Evolutionary conservation across 2,329 filamentous ascomycete species (phyloP), one percentile per base, ranked within the genome.

Genomic region (Verticillium zaregamsianum): DNA sequence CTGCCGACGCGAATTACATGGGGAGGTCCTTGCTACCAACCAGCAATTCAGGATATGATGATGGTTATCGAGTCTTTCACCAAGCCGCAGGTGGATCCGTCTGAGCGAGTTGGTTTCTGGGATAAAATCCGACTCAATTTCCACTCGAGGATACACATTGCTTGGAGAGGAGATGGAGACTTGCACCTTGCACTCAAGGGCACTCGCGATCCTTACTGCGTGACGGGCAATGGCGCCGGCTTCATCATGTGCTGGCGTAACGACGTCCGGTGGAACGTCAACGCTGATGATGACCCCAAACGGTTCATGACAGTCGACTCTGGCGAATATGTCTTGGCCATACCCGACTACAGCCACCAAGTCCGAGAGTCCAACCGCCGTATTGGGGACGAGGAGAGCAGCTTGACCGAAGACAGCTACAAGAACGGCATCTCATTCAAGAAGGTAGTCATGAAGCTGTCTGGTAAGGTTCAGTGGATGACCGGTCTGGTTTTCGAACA

Each of bases 21-120:
- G 96, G 93, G 93, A 8, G 58, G 58, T 4, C 93, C 95, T 55
- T 97, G 93, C 2, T 99, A 98, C 71, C 96, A 99, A 71, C 95
- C 96, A 32, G 94, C 94, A 1, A 94, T 99, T 57, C 95, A 99
- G 74, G 96, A 99, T 71, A 97, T 98, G 90, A 99, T 99, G 95
- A 97, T 98, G 85, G 93, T 93, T 31, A 91, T 99, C 64, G 95
- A 99, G 76, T 94, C 91, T 2, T 98, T 99, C 73, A 97, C 94
- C 1, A 99, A 99, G 72, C 92, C 94, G 8, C 93, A 94, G 65
- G 82, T 97, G 32, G 96, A 99, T 73, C 90, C 91, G 1, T 98
- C 95, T 0, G 96, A 99, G 66, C 85, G 90, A 61, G 92, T 96
- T 56, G 95, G 95, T 3, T 99, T 99, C 79, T 99, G 95, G 95